phyloP scores from a whole-genome alignment of 1,284 basidiomycete genomes.

The Naganishia sp. region DNA sequence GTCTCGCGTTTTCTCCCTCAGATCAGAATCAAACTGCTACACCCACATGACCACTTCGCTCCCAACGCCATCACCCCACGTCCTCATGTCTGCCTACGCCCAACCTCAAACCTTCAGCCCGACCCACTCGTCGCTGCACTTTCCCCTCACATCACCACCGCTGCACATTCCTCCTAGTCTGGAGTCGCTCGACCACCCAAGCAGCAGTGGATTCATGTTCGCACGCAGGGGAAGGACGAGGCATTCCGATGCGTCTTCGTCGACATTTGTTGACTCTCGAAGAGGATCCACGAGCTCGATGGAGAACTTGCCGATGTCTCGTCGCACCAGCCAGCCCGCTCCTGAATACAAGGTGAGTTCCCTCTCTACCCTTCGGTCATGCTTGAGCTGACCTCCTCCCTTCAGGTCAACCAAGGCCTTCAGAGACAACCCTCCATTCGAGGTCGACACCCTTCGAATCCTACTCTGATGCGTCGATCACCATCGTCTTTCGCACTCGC shows the following conservation, averaged over 20 bases:
- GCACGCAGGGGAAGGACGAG: conserved; percentile 11
- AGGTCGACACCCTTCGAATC: conserved; percentile 3
- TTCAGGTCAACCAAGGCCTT: background rate
- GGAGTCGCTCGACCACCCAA: conserved; percentile 7
- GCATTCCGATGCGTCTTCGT: conserved; percentile 3
- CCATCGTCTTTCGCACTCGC: conserved; percentile 6
- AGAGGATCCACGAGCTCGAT: conserved; percentile 9
- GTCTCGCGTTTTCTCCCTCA: background rate
- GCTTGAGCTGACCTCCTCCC: background rate
- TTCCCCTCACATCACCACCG: conserved; percentile 20
- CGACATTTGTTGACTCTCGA: background rate
- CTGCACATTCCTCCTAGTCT: conserved; percentile 23
- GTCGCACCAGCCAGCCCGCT: background rate
- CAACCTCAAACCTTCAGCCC: conserved; percentile 3
- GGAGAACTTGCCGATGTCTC: conserved; percentile 5
- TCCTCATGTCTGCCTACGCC: conserved; percentile 23
- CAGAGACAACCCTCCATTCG: conserved; percentile 6
- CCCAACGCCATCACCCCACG: conserved; percentile 8
- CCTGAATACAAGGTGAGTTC: conserved; percentile 4
- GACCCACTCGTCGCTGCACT: conserved; percentile 19
- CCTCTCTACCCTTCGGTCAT: too few species aligned
- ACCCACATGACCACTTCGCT: background rate
- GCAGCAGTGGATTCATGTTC: conserved; percentile 15
- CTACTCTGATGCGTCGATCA: conserved; percentile 8
- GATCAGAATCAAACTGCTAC: too few species aligned